phyloP scores from a whole-genome alignment of 2,329 filamentous ascomycete species.

The Aureobasidium lini region DNA sequence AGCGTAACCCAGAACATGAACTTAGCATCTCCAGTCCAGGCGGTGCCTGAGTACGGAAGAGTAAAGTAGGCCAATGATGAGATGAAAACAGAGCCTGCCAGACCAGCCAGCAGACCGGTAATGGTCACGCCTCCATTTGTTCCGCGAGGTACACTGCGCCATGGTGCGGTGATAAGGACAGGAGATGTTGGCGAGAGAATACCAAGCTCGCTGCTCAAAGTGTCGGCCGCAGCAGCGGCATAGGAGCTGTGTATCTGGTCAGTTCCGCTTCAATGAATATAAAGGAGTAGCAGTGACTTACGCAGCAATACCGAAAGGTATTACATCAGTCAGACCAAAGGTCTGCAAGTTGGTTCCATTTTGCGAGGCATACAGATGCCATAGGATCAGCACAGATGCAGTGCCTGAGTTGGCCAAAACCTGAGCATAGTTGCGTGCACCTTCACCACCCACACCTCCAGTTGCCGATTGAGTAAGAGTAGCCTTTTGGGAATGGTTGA shows the following conservation, averaged over 20 bases:
- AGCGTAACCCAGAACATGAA: slow-evolving; percentile 31
- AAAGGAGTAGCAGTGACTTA: not conserved
- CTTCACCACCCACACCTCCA: slow-evolving; percentile 69
- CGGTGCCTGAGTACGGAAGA: not conserved
- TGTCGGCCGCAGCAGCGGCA: slow-evolving; percentile 84
- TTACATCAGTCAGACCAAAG: slow-evolving; percentile 27
- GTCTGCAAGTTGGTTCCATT: not conserved
- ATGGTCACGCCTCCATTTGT: slow-evolving; percentile 89
- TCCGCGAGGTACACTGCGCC: slow-evolving; percentile 75
- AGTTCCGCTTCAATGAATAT: not conserved
- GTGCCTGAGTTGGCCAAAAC: slow-evolving; percentile 82
- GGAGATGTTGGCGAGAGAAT: slow-evolving; percentile 73
- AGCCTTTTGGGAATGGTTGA: slow-evolving; percentile 83
- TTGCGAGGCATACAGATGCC: slow-evolving; percentile 31
- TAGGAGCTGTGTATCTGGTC: slow-evolving; percentile 48
- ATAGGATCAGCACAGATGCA: slow-evolving; percentile 57
- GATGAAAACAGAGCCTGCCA: slow-evolving; percentile 62
- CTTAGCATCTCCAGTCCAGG: not conserved
- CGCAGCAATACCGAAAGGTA: slow-evolving; percentile 8
- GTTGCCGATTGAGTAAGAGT: slow-evolving; percentile 69
- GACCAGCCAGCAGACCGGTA: slow-evolving; percentile 64
- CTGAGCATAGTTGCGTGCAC: slow-evolving; percentile 75
- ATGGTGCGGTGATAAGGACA: slow-evolving; percentile 75
- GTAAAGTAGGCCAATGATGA: slow-evolving; percentile 41
- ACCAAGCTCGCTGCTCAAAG: slow-evolving; percentile 89